Evolutionary conservation across 73 alveolate genomes (phyloP), one percentile per base, ranked within the genome.

Genomic region (Blepharisma japonicum): DNA sequence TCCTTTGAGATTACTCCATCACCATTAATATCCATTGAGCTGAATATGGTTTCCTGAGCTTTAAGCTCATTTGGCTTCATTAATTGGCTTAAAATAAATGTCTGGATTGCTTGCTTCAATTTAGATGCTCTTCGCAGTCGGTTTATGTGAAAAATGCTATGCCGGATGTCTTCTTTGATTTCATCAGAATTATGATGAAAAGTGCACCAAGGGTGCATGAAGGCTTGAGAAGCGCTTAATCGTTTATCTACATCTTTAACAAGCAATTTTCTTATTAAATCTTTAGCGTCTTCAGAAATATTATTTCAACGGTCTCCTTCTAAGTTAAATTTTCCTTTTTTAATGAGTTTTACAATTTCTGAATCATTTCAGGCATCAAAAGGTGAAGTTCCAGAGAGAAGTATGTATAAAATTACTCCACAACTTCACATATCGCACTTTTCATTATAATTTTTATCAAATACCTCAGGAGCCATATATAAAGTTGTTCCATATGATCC

Each of bases 391-490:
- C 74, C 74, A 61, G 74, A 18, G 11, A 61, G 47, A 8, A 61
- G 11, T 61, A 61, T 14, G 5, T 61, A 61, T 18, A 61, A 25
- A 20, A 61, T 61, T 14, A 61, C 74, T 14, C 74, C 74, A 25
- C 74, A 61, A 61, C 74, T 61, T 39, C 74, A 61, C 48, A 61
- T 61, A 39, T 61, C 74, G 46, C 49, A 61, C 5, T 61, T 61
- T 61, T 61, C 74, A 61, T 61, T 39, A 18, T 18, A 18, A 8
- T 61, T 61, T 20, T 25, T 25, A 61, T 61, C 47, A 39, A 61
- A 61, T 2, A 61, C 74, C 23, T 61, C 74, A 20, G 74, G 74
- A 61, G 74, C 74, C 74, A 61, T 61, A 25, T 61, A 61, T 8
- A 14, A n/a, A 25, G 46, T 61, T 1, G 74, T 61, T 4, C 74